Evolutionary conservation across 192 early-diverging fungal genomes (phyloP).

Genomic region (Rhizoclosmatium sp.): DNA sequence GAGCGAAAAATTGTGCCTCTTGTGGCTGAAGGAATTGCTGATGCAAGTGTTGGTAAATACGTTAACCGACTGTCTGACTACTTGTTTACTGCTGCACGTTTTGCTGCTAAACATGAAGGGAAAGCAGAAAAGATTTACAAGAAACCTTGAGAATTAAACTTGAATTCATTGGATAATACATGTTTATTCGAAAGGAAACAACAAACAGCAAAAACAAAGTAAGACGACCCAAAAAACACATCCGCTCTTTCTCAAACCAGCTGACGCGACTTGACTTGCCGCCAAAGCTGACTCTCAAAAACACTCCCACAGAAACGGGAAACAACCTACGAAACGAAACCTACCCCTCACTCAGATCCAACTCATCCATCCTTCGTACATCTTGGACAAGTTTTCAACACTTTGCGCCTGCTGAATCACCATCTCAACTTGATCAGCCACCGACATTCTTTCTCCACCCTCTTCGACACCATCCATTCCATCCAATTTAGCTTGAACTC

Average conservation of each 20-base stretch:
- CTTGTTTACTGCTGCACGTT: conserved; percentile 88
- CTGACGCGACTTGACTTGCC: too few species aligned
- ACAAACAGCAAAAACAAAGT: too few species aligned
- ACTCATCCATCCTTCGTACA: conserved; percentile 92
- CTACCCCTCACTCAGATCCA: conserved; percentile 71
- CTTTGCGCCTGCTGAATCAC: conserved; percentile 74
- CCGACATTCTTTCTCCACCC: not conserved
- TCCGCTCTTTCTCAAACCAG: too few species aligned
- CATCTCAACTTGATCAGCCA: conserved; percentile 56
- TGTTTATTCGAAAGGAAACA: too few species aligned
- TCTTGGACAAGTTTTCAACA: conserved; percentile 72
- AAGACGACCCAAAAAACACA: too few species aligned
- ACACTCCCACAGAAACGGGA: not conserved
- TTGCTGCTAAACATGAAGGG: conserved; percentile 74
- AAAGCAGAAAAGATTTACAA: conserved; percentile 81
- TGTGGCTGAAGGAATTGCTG: conserved; percentile 62
- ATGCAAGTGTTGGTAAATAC: conserved; percentile 70
- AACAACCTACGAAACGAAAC: not conserved
- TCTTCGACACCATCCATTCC: conserved; percentile 61
- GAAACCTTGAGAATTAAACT: conserved; percentile 37
- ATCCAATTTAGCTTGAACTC: conserved; percentile 72
- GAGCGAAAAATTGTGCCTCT: conserved; percentile 84
- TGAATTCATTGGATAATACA: not conserved
- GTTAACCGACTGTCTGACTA: conserved; percentile 90
- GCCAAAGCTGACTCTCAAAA: too few species aligned